Evolutionary conservation across 208 protist genomes (phyloP).

Genomic region (Acanthamoeba pearcei): DNA sequence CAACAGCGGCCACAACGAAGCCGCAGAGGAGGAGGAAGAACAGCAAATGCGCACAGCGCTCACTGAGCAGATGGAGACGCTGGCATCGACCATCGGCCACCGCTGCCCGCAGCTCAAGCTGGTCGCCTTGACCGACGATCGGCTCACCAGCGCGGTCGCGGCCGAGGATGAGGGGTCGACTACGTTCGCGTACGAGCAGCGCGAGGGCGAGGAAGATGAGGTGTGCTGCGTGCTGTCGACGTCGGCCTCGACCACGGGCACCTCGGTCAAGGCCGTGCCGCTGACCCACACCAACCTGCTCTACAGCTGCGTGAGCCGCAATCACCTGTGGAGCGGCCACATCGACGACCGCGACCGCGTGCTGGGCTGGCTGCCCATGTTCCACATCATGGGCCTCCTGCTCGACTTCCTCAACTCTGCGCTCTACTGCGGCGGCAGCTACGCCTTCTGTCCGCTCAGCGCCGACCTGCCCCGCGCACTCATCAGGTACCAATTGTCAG

Average conservation of each 20-base stretch:
- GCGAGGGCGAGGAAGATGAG: slow-evolving; percentile 16
- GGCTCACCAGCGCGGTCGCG: not conserved
- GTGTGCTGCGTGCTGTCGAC: slow-evolving; percentile 61
- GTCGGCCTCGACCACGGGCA: slow-evolving; percentile 65
- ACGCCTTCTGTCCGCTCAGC: slow-evolving; percentile 36
- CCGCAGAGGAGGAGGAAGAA: not conserved
- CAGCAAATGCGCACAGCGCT: not conserved
- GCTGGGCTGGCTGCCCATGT: slow-evolving; percentile 71
- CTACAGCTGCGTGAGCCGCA: slow-evolving; percentile 70
- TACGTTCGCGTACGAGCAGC: not conserved
- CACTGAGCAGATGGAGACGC: slow-evolving; percentile 14
- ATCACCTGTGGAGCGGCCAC: slow-evolving; percentile 53
- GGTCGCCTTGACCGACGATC: not conserved
- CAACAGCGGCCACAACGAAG: not conserved
- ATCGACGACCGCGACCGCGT: slow-evolving; percentile 45
- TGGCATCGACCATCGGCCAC: slow-evolving; percentile 1
- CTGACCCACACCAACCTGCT: slow-evolving; percentile 60
- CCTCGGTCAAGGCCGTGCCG: slow-evolving; percentile 66
- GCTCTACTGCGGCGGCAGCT: slow-evolving; percentile 69
- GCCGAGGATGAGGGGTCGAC: not conserved
- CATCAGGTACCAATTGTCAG: not conserved
- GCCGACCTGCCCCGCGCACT: slow-evolving; percentile 14
- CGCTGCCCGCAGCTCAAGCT: slow-evolving; percentile 26
- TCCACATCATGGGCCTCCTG: slow-evolving; percentile 70
- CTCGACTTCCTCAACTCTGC: slow-evolving; percentile 73